phyloP scores from a whole-genome alignment of 2,329 filamentous ascomycete species.

The Zymoseptoria crescenta region DNA sequence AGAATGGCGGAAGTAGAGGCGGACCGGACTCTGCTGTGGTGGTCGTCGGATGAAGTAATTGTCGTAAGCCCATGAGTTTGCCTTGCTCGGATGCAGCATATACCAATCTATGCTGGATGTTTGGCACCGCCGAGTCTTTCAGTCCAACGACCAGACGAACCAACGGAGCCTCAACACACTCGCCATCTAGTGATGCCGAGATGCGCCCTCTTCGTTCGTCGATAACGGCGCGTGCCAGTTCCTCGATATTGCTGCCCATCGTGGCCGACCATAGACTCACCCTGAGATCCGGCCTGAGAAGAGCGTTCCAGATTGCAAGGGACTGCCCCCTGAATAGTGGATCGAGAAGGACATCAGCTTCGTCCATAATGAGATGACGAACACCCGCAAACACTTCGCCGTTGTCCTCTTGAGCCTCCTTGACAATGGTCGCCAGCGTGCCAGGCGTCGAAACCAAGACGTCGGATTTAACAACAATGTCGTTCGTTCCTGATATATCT shows the following conservation, averaged over 20 bases:
- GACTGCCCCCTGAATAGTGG: conserved; percentile 86
- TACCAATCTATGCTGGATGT: conserved; percentile 77
- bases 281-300: conserved; percentile 60
- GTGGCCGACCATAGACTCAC: conserved; percentile 92
- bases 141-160: conserved; percentile 88
- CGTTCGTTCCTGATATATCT: conserved; percentile 28
- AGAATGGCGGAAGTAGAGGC: conserved; percentile 72
- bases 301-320: conserved; percentile 72
- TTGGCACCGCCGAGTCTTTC: conserved; percentile 91
- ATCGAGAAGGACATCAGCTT: conserved; percentile 91
- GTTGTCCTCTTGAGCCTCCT: conserved; percentile 35
- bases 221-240: conserved; percentile 63
- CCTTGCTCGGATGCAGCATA: conserved; percentile 91
- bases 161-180: conserved; percentile 40
- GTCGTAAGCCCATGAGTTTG: conserved; percentile 83
- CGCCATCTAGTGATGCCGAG: conserved; percentile 8
- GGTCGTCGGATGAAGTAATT: conserved; percentile 71
- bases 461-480: conserved; percentile 59
- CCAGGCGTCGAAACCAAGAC: conserved; percentile 76
- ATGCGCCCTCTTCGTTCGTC: conserved; percentile 37
- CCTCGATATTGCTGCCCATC: conserved; percentile 88
- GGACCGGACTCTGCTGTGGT: conserved; percentile 47
- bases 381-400: conserved; percentile 45
- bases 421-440: conserved; percentile 66
- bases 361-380: conserved; percentile 72